Evolutionary conservation across 768 basidiomycete genomes (phyloP), one percentile per base, ranked within the genome.

Genomic region (Boletus reticuloceps): DNA sequence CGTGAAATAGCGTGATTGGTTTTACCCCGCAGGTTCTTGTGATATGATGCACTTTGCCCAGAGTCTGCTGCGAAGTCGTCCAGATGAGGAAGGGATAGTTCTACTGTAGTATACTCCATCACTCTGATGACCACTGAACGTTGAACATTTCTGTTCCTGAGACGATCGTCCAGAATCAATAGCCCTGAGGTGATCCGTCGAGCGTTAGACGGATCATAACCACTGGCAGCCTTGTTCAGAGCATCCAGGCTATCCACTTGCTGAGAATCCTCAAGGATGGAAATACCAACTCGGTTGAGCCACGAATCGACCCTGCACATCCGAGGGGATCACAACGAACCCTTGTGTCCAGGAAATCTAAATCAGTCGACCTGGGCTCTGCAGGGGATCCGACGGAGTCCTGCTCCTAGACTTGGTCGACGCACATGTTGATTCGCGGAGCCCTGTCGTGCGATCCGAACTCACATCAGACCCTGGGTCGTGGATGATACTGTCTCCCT

Each of bases 311-410:
- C 49, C 47, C 40, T 55, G 58, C 46, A 43, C 43, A 58, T 53
- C 60, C 63, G 64, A 62, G 59, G 43, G 52, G 53, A 57, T 56
- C 58, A 36, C 25, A n/a, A 52, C 20, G 27, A 41, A 9, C 42
- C 40, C 32, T 38, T 12, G n/a, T 20, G n/a, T 38, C 34, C 22
- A 12, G 13, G 34, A 36, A 36, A 36, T 36, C 34, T 36, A 46
- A 37, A 54, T 46, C 10, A 17, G 45, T 60, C 36, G 19, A n/a
- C 41, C 17, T 14, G n/a, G 42, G 50, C 46, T 59, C 60, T 56
- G 22, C 20, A 46, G 45, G 64, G 40, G 55, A 63, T 64, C 58
- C 46, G 59, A 58, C 46, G 55, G 48, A 36, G 36, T 46, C 4
- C 22, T 22, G 17, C 41, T 12, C 19, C 11, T 29, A 29, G 27